Evolutionary conservation across 164 flowering plant genomes (phyloP), one percentile per base, ranked within the genome.

Genomic region (Annona cherimola): DNA sequence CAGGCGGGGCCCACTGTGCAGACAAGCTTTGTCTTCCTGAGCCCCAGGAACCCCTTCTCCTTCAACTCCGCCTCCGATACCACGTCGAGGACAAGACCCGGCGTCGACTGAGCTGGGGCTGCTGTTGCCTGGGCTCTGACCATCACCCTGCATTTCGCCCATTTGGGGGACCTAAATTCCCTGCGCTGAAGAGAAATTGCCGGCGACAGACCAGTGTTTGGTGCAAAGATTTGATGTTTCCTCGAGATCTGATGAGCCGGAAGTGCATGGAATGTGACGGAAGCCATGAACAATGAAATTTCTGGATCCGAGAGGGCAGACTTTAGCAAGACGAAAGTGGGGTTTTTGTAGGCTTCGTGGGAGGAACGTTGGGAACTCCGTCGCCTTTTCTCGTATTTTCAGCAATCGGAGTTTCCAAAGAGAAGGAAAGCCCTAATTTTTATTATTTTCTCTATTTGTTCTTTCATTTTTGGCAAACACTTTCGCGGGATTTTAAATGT

Each of bases 1-100:
- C 91, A 89, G 1, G 97, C 88, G 1, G 97, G 95, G 61, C 97
- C 95, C 19, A 92, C 78, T 0, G 97, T 92, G 74, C 97, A 92
- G 11, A 92, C 90, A 2, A 92, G 84, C 85, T 92, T 92, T 14
- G 95, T 90, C 88, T 89, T 90, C 85, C 92, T 86, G 90, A 90
- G 61, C 50, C 93, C 93, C 79, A 84, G n/a, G 63, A 87, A 86
- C 62, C 97, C 94, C 75, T 85, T 90, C 71, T 84, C 86, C 79
- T 76, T 87, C 86, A 92, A 65, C 75, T 90, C 94, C 60, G 70
- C 73, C 79, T 90, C 89, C 2, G 85, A 62, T 45, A 86, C 93
- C 63, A 82, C 85, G 80, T 92, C 94, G 9, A 88, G 61, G n/a
- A 84, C 86, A 61, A 85, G 66, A 67, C 19, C 40, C 50, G 70